Evolutionary conservation across 345 rosid species (phyloP), one percentile per base, ranked within the genome.

Genomic region (Dovyalis caffra): DNA sequence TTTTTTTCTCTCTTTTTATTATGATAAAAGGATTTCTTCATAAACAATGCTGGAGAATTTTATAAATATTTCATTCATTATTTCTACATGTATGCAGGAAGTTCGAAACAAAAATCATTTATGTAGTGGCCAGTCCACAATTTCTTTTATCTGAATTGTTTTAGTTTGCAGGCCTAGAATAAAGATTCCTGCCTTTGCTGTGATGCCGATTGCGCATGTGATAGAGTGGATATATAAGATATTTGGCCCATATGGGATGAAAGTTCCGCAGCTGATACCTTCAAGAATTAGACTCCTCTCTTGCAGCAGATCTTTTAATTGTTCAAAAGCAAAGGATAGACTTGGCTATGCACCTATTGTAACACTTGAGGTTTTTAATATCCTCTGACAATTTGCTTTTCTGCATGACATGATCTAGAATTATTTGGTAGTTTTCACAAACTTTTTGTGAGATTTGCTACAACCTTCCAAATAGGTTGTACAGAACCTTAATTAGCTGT

Each of bases 261-360:
- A 85, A 81, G 87, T 90, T 80, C 98, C 97, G 7, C 97, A 92
- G 80, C 81, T 95, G 78, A 95, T 88, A 74, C 97, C 97, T 74
- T 95, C 98, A 7, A 93, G 95, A 86, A 76, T 95, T 84, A 88
- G 95, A 69, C 94, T 95, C 49, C 92, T 92, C 71, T 87, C 98
- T 12, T 84, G 95, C 83, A 88, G 82, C 80, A 87, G 97, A 85
- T 79, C 93, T 64, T 95, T 95, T 72, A 78, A 84, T 81, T 86
- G 90, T 71, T 87, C 89, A 2, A 95, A 92, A 84, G 98, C 98
- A 45, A 92, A 88, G 74, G 95, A 92, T 73, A 88, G 73, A 64
- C 91, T 95, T 69, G 97, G 97, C 81, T 95, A 95, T 77, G 69
- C 84, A 43, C 97, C 97, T 61, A 70, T 92, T 64, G 84, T 92